Conservation (phyloP, 805 yeast genomes). For the Myxozyma geophila region DNA sequence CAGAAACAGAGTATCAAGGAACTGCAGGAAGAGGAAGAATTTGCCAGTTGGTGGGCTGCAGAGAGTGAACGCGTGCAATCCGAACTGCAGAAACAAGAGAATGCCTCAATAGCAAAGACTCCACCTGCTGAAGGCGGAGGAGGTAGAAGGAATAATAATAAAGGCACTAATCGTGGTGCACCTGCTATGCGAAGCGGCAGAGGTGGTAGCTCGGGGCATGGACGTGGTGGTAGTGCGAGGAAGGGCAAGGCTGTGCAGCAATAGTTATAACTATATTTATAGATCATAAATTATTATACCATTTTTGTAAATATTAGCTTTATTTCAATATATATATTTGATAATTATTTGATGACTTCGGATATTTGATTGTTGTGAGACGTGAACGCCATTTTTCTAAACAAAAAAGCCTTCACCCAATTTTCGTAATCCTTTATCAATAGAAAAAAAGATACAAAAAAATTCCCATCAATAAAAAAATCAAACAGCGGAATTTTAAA, state of each 20-base stretch:
- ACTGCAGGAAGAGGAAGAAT: conserved; percentile 78
- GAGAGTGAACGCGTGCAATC: conserved; percentile 55
- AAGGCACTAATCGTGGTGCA: conserved; percentile 3
- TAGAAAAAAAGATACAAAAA: too few species aligned
- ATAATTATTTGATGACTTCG: neutral
- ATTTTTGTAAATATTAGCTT: too few species aligned
- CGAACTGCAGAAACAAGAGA: conserved; percentile 27
- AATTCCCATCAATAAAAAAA: too few species aligned
- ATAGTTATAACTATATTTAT: neutral
- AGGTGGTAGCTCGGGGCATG: conserved; percentile 2
- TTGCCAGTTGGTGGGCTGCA: conserved; percentile 85
- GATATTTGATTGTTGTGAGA: too few species aligned
- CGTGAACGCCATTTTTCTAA: neutral
- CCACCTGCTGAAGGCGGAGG: neutral
- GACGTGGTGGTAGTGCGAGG: conserved; percentile 15
- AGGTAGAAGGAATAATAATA: neutral
- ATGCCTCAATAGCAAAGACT: neutral
- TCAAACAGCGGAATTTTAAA: neutral
- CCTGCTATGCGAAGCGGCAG: neutral
- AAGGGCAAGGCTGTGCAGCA: neutral
- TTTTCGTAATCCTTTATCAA: too few species aligned
- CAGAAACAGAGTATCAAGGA: conserved; percentile 60
- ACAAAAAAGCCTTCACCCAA: too few species aligned
- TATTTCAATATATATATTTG: neutral
- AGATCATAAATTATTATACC: neutral